phyloP scores from a whole-genome alignment of 345 rosid genomes.

The Mallotus nudiflorus region DNA sequence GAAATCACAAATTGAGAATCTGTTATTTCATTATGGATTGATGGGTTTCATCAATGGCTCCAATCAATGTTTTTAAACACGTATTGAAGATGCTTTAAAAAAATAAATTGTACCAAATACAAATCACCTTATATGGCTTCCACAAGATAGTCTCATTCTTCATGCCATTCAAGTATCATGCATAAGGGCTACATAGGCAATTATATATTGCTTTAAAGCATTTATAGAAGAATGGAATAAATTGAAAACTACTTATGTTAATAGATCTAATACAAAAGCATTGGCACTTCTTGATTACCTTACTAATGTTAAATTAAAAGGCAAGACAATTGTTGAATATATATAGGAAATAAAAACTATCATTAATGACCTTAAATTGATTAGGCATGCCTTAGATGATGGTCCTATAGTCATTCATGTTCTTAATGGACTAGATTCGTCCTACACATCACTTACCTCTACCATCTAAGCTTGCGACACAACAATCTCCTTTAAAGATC shows the following conservation, averaged over 20 bases:
- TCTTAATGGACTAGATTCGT: neutral
- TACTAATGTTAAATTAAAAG: neutral
- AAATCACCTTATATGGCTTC: neutral
- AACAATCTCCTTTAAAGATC: neutral
- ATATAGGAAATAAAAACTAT: neutral
- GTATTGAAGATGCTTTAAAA: no score
- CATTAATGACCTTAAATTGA: neutral
- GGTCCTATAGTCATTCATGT: neutral
- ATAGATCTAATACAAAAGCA: neutral
- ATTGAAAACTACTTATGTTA: neutral
- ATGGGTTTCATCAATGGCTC: neutral
- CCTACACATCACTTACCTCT: neutral
- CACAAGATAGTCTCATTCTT: neutral
- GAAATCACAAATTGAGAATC: neutral
- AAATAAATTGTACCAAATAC: neutral
- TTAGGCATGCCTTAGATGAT: no score
- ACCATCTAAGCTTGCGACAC: neutral
- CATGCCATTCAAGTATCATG: neutral
- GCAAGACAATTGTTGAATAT: no score
- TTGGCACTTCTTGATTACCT: neutral
- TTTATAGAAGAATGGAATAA: neutral
- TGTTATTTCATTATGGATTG: neutral
- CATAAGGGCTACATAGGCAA: neutral
- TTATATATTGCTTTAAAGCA: neutral
- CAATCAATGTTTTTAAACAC: neutral